Evolutionary conservation across 331 rosid genomes (phyloP).

Genomic region (Rosa hybrid): DNA sequence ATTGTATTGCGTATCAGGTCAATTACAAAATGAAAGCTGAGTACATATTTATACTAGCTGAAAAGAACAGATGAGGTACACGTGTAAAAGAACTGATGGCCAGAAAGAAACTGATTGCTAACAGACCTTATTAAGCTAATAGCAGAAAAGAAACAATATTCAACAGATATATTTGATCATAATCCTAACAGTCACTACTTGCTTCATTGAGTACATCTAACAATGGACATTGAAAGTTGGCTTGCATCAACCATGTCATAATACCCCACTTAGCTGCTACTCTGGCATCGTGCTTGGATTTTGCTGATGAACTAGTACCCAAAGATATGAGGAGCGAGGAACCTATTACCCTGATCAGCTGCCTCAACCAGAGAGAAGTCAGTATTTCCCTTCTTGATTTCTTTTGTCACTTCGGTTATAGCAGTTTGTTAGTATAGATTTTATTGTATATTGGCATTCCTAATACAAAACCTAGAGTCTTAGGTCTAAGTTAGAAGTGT

Average conservation of each 20-base stretch:
- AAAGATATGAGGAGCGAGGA: constrained; percentile 11
- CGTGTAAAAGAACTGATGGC: too few relatives aligned
- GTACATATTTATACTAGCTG: too few relatives aligned
- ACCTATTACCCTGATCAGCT: constrained; percentile 3
- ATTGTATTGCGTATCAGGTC: too few relatives aligned
- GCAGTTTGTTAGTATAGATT: constrained; percentile 17
- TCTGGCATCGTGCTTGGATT: constrained; percentile 21
- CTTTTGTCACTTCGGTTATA: constrained; percentile 40
- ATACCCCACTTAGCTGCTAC: constrained; percentile 25
- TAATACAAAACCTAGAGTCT: too few relatives aligned
- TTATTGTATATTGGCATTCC: too few relatives aligned
- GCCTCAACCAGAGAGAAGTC: constrained; percentile 29
- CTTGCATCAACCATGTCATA: constrained; percentile 23
- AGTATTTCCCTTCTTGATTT: constrained; percentile 23
- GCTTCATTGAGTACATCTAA: constrained; percentile 24
- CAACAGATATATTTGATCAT: too few relatives aligned
- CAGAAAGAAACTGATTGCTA: too few relatives aligned
- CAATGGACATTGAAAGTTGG: constrained; percentile 3
- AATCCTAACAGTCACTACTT: constrained; percentile 9
- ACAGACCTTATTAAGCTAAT: too few relatives aligned
- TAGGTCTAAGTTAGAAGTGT: too few relatives aligned
- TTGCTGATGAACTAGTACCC: constrained; percentile 36
- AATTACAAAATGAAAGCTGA: too few relatives aligned
- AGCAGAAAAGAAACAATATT: too few relatives aligned
- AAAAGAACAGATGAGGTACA: too few relatives aligned